Percentiles rank a stretch among this genome's conserved stretches.
These are phyloP conservation scores for Periglandula ipomoeae DNA, from an alignment of 2,329 filamentous ascomycete species.

Conservation along the genomic window DNA sequence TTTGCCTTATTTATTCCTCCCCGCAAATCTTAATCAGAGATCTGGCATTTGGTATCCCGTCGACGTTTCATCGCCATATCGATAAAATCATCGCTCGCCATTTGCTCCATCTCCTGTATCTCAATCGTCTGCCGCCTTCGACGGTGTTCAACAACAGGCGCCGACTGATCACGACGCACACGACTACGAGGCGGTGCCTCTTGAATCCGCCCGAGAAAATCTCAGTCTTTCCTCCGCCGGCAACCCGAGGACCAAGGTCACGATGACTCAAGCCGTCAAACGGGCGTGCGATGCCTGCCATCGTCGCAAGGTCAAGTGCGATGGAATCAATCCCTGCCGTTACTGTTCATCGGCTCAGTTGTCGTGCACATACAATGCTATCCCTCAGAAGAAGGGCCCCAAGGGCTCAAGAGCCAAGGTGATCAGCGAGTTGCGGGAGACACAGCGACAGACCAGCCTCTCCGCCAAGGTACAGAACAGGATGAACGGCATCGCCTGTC, in stretches of 20 bases:
- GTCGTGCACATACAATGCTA: conserved; percentile 64
- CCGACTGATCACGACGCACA: conserved; percentile 1
- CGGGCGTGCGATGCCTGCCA: conserved; percentile 66
- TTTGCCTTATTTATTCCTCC: conserved; percentile 11
- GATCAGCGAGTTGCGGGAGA: conserved; percentile 63
- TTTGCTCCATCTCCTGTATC: background rate
- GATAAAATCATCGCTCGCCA: conserved; percentile 1
- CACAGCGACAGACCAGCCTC: conserved; percentile 56
- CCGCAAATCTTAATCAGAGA: conserved; percentile 17
- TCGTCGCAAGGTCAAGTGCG: conserved; percentile 66
- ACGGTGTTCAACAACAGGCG: background rate
- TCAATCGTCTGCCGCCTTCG: background rate
- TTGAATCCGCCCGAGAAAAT: background rate
- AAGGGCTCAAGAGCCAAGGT: conserved; percentile 68
- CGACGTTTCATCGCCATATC: conserved; percentile 7
- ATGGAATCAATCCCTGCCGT: conserved; percentile 60
- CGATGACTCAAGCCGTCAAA: conserved; percentile 45
- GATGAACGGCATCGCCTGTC: conserved; percentile 44
- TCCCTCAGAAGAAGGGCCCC: conserved; percentile 68
- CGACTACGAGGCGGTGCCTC: conserved; percentile 4
- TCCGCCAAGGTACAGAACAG: conserved; percentile 52
- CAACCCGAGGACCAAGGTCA: conserved; percentile 8
- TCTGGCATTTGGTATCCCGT: conserved; percentile 4
- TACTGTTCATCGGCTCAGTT: conserved; percentile 61
- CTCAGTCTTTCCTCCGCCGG: background rate